Conservation (phyloP, 768 basidiomycete genomes). For the Lentinula guzmanii region DNA sequence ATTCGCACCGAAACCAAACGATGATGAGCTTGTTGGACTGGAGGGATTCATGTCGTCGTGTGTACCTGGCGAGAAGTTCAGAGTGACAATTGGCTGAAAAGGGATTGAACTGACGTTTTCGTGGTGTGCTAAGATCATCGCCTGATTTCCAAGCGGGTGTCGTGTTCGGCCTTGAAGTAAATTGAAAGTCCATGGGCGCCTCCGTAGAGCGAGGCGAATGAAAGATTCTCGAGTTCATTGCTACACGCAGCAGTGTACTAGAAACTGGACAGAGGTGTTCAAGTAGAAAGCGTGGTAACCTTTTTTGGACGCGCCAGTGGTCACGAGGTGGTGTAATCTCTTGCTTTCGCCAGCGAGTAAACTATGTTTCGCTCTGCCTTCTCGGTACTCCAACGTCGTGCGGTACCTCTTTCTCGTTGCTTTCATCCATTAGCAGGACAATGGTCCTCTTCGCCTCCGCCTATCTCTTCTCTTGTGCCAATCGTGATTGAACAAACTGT, state of each 20-base stretch:
- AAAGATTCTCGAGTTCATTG: slow-evolving; percentile 6
- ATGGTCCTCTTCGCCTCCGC: slow-evolving; percentile 38
- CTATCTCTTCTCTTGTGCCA: slow-evolving; percentile 13
- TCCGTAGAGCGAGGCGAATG: slow-evolving; percentile 54
- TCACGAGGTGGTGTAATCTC: slow-evolving; percentile 16
- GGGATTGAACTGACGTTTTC: slow-evolving; percentile 53
- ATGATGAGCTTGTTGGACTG: slow-evolving; percentile 39
- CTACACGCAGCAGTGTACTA: neutral
- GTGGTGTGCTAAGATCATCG: slow-evolving; percentile 48
- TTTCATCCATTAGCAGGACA: slow-evolving; percentile 44
- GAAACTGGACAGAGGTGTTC: slow-evolving; percentile 9
- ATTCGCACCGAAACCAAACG: slow-evolving; percentile 51
- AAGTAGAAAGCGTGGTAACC: neutral
- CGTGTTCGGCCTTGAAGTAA: slow-evolving; percentile 58
- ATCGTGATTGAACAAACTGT: slow-evolving; percentile 9
- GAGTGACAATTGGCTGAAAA: slow-evolving; percentile 1
- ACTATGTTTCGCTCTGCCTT: slow-evolving; percentile 23
- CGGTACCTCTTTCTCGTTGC: slow-evolving; percentile 23
- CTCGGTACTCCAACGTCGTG: slow-evolving; percentile 15
- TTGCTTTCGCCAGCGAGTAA: neutral
- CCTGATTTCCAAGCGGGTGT: slow-evolving; percentile 7
- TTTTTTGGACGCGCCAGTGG: slow-evolving; percentile 4
- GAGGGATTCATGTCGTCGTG: slow-evolving; percentile 36
- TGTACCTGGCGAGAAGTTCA: slow-evolving; percentile 22
- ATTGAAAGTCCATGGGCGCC: slow-evolving; percentile 88